Evolutionary conservation across 2,329 filamentous ascomycete species (phyloP), one percentile per base, ranked within the genome.

Genomic region (Salinomyces thailandicus): DNA sequence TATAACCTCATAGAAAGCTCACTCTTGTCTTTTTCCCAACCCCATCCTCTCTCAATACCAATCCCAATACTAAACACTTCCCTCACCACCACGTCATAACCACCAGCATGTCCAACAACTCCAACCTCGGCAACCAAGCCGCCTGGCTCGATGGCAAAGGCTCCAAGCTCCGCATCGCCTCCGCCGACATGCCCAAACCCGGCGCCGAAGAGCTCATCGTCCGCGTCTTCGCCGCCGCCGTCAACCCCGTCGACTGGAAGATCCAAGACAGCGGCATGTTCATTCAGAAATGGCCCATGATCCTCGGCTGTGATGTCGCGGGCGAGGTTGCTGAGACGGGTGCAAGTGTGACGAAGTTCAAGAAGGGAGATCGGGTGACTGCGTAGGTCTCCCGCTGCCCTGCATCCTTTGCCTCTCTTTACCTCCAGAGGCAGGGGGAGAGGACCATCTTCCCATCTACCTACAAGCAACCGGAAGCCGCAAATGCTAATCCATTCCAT

Each of bases 161-260:
- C 37, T n/a, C 45, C 31, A 39, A 45, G 34, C 37, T 54, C 6
- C 41, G 52, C 26, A 46, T 62, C 18, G 52, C 42, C 12, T 31
- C 50, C 12, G 51, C 52, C 11, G 47, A 52, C 2, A 45, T 57
- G 33, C 57, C 58, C 16, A 51, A 47, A 31, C 50, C 60, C 15
- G 52, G 44, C 6, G 36, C 50, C 16, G 45, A 54, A 22, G 52
- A 62, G 24, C 36, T 62, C 33, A 43, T 62, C 8, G 45, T 63
- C 36, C 54, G 53, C 37, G 58, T 57, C 47, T 44, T 52, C 33
- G 57, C 58, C 7, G 31, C 59, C 8, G 59, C 60, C 8, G 53
- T 62, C 39, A 62, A 62, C 38, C 61, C 61, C 1, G 56, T 59
- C 2, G 60, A 62, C 44, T 57, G 55, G 53, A 60, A 59, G 38